Conservation (phyloP, 768 basidiomycete genomes). For the Suillus weaverae region DNA sequence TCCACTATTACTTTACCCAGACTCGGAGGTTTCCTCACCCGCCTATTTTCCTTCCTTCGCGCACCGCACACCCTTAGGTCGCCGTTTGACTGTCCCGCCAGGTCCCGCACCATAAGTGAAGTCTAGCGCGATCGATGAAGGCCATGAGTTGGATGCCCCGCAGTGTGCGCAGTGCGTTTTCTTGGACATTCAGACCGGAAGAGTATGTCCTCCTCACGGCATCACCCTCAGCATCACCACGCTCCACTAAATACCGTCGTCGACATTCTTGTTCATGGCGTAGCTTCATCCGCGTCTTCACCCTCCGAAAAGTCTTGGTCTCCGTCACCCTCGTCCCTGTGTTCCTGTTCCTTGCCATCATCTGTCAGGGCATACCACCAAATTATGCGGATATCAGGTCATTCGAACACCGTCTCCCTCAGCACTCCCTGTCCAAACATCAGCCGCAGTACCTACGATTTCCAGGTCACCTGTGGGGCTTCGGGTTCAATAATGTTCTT, state of each 20-base stretch:
- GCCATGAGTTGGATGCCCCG: conserved; percentile 12
- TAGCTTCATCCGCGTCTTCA: conserved; percentile 12
- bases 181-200: conserved; percentile 6
- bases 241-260: conserved; percentile 10
- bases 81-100: neutral
- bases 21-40: neutral
- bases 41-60: neutral
- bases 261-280: conserved; percentile 15
- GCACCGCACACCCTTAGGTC: neutral
- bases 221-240: neutral
- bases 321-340: conserved; percentile 21
- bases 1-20: neutral
- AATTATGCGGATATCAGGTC: conserved; percentile 36
- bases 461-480: conserved; percentile 57
- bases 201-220: conserved; percentile 18
- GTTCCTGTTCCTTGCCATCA: conserved; percentile 30
- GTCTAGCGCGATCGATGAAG: neutral
- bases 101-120: neutral
- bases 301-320: conserved; percentile 31
- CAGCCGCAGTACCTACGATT: conserved; percentile 45
- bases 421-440: conserved; percentile 32
- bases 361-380: conserved; percentile 41
- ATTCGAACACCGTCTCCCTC: conserved; percentile 39
- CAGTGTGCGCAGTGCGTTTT: neutral
- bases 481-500: conserved; percentile 61